Evolutionary conservation across 225 moss, liverwort and hornwort genomes (phyloP).

Genomic region (Polytrichum commune): DNA sequence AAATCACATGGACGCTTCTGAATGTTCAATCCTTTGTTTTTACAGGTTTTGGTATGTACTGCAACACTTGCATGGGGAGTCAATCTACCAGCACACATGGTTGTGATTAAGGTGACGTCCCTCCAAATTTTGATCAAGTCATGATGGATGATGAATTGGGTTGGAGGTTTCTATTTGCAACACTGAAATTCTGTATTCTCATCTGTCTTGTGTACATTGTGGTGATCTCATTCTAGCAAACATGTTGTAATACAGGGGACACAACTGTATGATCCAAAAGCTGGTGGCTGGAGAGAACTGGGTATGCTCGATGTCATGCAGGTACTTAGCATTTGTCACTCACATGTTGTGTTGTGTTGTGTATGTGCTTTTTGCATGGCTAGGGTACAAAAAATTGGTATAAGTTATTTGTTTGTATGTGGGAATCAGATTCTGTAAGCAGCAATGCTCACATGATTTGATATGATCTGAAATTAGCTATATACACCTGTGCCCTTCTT

Average conservation of each 20-base stretch:
- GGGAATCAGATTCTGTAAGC: too few relatives aligned
- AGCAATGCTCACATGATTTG: too few relatives aligned
- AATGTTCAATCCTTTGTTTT: conserved; percentile 3
- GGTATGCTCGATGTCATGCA: conserved; percentile 99
- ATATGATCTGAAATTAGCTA: too few relatives aligned
- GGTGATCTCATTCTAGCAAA: not conserved
- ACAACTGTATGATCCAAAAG: conserved; percentile 96
- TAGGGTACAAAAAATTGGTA: too few relatives aligned
- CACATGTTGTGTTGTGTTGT: not conserved
- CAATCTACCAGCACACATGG: conserved; percentile 98
- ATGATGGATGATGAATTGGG: too few relatives aligned
- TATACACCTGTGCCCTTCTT: too few relatives aligned
- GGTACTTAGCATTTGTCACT: conserved; percentile 39
- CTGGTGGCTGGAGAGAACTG: conserved; percentile 95
- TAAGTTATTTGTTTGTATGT: too few relatives aligned
- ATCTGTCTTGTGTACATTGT: not conserved
- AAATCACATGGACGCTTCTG: not conserved
- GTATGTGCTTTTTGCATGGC: too few relatives aligned
- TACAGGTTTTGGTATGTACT: conserved; percentile 93
- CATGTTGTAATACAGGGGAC: conserved; percentile 58
- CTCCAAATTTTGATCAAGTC: too few relatives aligned
- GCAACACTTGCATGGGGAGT: conserved; percentile 99
- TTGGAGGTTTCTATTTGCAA: too few relatives aligned
- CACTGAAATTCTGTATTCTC: too few relatives aligned
- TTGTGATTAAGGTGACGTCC: conserved; percentile 84